Base-by-base conservation (phyloP, 768 basidiomycete species). In the Boletus sp. region DNA sequence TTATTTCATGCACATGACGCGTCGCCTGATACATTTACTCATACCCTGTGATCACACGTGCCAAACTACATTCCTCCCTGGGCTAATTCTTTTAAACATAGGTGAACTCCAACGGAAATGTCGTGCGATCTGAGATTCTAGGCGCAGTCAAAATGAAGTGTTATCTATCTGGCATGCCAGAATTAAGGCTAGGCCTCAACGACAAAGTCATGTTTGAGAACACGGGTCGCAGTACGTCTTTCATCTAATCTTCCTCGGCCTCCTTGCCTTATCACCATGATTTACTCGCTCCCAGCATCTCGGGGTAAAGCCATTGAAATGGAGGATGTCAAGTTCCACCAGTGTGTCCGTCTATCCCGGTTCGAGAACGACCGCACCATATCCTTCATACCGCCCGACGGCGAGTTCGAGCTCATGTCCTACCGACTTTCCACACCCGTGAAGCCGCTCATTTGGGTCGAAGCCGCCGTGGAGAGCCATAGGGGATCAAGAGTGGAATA, bases 131-230 rank as follows among this genome's bases (percentile, higher is more conserved):
- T 15, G 97, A 99, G 74, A 98, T 99, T 64, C 77, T 98, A 3
- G 97, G 97, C n/a, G 94, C 94, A 0, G 83, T 99, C 67, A 98
- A 99, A 82, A 98, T 98, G 97, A 98, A 98, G 74, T 98, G 96
- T 71, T 99, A 98, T 71, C 81, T 99, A 2, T 94, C 93, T 9
- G 97, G 97, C n/a, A 99, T 98, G 97, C 97, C 97, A 17, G 97
- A 99, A 70, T 79, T 98, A 46, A 82, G 96, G 56, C 74, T 99
- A 30, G 97, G 96, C 3, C 78, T 99, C 55, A 99, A 99, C 74
- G 96, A 99, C 78, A 98, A 98, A 75, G 94, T 98, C 72, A 98
- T 99, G 96, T 98, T 98, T 66, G 97, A 99, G 74, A 92, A 81
- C 67, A 98, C 96, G 2, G 96, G 96, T 18, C 82, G 97, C 65